These are phyloP conservation scores for Camellia oleifera DNA, from an alignment of 179 eudicot genomes.

Conservation along the genomic window DNA sequence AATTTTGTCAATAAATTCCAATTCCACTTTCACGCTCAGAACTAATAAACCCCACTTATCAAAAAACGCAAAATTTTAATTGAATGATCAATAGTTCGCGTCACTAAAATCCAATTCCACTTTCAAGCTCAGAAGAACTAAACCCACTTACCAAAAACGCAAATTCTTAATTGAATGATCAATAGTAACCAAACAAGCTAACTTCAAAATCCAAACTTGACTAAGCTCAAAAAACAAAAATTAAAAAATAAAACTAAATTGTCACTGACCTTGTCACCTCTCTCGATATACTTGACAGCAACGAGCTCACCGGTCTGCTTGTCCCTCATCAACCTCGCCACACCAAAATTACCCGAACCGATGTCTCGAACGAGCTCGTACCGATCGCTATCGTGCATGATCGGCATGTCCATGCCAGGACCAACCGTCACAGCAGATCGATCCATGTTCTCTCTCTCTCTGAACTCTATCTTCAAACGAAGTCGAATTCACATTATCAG, in stretches of 20 bases:
- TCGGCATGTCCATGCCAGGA: slow-evolving; percentile 54
- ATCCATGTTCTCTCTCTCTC: slow-evolving; percentile 26
- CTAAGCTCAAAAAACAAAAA: neutral
- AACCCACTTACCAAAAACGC: neutral
- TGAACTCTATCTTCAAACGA: neutral
- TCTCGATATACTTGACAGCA: slow-evolving; percentile 48
- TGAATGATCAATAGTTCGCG: no score
- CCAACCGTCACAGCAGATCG: slow-evolving; percentile 34
- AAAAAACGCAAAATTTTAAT: no score
- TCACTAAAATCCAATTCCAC: no score
- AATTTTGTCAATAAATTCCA: neutral
- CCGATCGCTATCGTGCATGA: slow-evolving; percentile 54
- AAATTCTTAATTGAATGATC: no score
- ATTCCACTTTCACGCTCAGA: neutral
- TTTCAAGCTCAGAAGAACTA: neutral
- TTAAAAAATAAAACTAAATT: neutral
- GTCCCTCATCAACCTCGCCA: slow-evolving; percentile 51
- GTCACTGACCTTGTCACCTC: slow-evolving; percentile 47
- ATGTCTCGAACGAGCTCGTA: slow-evolving; percentile 43
- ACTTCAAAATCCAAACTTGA: neutral
- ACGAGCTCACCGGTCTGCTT: slow-evolving; percentile 39
- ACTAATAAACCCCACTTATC: no score
- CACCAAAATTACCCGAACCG: slow-evolving; percentile 46
- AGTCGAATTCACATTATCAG: slow-evolving; percentile 7
- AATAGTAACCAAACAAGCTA: neutral